Base-by-base conservation (phyloP, 2,329 filamentous ascomycete genomes). In the Colletotrichum noveboracense region DNA sequence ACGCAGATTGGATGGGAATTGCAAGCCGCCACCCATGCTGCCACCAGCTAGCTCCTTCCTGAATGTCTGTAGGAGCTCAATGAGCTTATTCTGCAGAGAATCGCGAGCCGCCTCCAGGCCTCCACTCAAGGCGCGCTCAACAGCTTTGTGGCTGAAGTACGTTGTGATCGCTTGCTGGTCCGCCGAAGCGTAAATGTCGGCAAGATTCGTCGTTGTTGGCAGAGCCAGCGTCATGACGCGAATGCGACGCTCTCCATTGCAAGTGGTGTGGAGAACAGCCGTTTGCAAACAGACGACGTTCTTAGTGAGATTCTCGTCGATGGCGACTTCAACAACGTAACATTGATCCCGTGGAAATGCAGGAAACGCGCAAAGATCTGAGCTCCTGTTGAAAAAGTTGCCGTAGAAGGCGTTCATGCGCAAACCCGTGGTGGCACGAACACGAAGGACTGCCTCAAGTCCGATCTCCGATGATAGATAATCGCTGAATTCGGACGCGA, bases 321-420 rank as follows among this genome's bases (percentile, higher is more conserved):
- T 98, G 16, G 97, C 96, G 71, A 99, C 97, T 85, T 99, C 97
- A 24, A 99, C 96, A 58, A 98, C 97, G 83, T 98, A 98, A 78
- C 95, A 96, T 85, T 99, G 97, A 81, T 99, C 97, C 82, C 97
- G 94, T 36, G 97, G 97, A 89, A 99, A 98, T 1, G 97, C 96
- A 3, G 97, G 97, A 90, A 99, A 99, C 14, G 97, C 97, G 84
- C 97, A 98, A 36, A 99, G 92, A 86, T 99, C 97, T 18, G 96
- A 98, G 83, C 95, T 98, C 80, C 97, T 92, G 88, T 98, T 99
- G 90, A 99, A 99, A 87, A 99, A 99, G 88, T 99, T 99, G 79
- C 97, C 97, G 85, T 98, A 99, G 87, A 99, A 99, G 3, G 96
- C 96, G 87, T 93, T 98, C 94, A 98, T 98, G 70, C 97, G 93